Conservation (phyloP, 345 rosid species). For the Eucalyptus sp. region DNA sequence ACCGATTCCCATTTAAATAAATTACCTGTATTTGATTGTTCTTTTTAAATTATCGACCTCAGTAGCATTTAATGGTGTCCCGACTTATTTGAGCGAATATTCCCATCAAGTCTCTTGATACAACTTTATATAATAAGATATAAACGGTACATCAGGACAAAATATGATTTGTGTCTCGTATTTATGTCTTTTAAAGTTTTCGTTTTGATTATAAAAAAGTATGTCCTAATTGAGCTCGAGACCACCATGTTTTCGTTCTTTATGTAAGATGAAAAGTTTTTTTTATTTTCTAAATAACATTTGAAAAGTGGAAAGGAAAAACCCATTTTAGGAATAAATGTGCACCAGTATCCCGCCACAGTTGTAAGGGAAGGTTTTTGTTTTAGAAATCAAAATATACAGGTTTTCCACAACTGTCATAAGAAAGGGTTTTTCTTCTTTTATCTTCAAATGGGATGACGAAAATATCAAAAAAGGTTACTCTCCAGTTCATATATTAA, state of each 20-base stretch:
- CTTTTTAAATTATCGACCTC: background rate
- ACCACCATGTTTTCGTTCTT: background rate
- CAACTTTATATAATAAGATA: background rate
- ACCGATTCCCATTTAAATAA: background rate
- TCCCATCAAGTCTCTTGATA: background rate
- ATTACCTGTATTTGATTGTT: rapidly evolving
- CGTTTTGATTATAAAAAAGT: background rate
- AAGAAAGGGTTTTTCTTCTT: background rate
- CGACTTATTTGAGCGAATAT: background rate
- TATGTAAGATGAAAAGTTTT: background rate
- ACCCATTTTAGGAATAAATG: background rate
- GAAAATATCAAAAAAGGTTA: background rate
- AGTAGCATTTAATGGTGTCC: background rate
- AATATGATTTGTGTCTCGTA: background rate
- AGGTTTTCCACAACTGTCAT: background rate
- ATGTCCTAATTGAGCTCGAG: background rate
- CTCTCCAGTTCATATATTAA: background rate
- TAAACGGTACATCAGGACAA: background rate
- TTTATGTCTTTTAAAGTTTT: background rate
- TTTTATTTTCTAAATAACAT: background rate
- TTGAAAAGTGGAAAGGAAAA: background rate
- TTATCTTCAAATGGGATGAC: background rate
- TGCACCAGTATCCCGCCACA: background rate
- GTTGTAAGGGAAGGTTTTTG: background rate
- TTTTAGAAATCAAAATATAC: background rate